Evolutionary conservation across 1,284 basidiomycete genomes (phyloP), one percentile per base, ranked within the genome.

Genomic region (Moesziomyces globuligerus): DNA sequence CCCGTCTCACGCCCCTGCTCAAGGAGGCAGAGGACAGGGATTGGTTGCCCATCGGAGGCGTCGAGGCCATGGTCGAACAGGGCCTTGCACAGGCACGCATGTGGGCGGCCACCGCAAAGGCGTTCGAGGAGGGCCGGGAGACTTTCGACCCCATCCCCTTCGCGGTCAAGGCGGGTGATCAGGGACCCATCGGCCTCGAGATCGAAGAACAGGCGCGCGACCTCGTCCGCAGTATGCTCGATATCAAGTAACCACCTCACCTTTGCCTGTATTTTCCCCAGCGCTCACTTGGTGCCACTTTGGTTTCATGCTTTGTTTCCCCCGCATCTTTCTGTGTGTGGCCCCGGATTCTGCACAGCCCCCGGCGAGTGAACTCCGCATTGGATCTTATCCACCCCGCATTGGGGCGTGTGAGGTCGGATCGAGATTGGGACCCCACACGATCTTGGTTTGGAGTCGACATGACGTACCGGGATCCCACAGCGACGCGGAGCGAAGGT

Each of bases 51-150:
- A 68, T 83, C 26, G 75, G 74, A 1, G 82, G 81, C 7, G 67
- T 83, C 6, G 77, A 83, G 50, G 82, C 81, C 9, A 83, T 83
- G 82, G 79, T 83, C 20, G 81, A 83, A 42, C 82, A 83, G 52
- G 82, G 82, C 8, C 53, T 83, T 21, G 80, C 81, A 29, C 82
- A 83, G 62, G 75, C 76, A 20, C 60, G 81, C 13, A 80, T 81
- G 80, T 80, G 69, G 70, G 73, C 73, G 6, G 71, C 73, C 9
- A 56, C 51, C 5, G 70, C 65, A 5, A 40, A 43, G 18, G 73
- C 73, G 21, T 49, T 73, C 10, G 41, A 40, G 17, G 45, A 61
- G n/a, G 67, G 58, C 2, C 37, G 29, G 17, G 45, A 50, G 38
- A 36, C 34, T 11, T 64, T 61, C 11, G 71, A 73, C 32, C 73